Conservation (phyloP, 306 rosid species). For the Dalbergia cochinchinensis region DNA sequence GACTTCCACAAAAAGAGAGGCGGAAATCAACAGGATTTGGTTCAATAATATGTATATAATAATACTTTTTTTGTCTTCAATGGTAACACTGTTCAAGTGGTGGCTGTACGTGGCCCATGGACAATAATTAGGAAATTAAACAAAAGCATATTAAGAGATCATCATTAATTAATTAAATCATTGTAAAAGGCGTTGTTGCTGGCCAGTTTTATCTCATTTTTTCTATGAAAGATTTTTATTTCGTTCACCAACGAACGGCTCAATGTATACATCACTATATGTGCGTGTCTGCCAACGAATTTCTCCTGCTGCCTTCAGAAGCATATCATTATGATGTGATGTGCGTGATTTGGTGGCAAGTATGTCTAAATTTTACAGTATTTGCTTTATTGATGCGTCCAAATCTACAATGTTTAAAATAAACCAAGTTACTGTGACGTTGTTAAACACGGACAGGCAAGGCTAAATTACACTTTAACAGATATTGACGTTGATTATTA, state of each 20-base stretch:
- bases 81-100: constrained; percentile 49
- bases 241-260: neutral
- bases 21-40: neutral
- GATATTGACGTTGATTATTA: neutral
- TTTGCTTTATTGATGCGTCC: constrained; percentile 4
- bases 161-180: neutral
- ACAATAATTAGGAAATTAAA: constrained; percentile 19
- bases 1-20: constrained; percentile 49
- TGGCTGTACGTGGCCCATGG: constrained; percentile 43
- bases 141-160: neutral
- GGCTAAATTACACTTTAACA: neutral
- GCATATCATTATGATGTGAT: constrained; percentile 42
- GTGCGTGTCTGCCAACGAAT: neutral
- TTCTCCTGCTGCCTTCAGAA: neutral
- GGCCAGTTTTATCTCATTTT: neutral
- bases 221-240: neutral
- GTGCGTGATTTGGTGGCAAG: constrained; percentile 35
- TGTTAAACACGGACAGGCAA: neutral
- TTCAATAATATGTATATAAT: neutral
- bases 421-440: neutral
- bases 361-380: neutral
- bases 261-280: no score
- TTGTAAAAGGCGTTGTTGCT: neutral
- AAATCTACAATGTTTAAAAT: neutral
- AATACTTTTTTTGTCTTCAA: neutral